Evolutionary conservation across 2,329 filamentous ascomycete genomes (phyloP).

Genomic region (Pseudomassariella vexata): DNA sequence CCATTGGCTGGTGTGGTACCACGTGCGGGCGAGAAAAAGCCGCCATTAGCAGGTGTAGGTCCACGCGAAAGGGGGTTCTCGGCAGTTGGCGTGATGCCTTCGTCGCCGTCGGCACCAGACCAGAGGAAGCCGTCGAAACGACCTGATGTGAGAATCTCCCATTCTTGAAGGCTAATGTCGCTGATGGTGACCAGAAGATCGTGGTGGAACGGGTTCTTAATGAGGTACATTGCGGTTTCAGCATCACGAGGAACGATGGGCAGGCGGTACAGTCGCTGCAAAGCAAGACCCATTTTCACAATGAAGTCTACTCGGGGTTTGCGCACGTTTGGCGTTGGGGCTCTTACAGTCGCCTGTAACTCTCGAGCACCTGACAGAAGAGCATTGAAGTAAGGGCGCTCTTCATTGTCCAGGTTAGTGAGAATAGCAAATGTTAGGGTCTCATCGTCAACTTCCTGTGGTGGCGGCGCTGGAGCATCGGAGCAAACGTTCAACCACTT

Average conservation of each 20-base stretch:
- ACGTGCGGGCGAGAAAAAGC: constrained; percentile 37
- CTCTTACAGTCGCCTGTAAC: constrained; percentile 50
- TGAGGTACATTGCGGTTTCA: constrained; percentile 77
- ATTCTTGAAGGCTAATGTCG: constrained; percentile 86
- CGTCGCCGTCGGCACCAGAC: constrained; percentile 74
- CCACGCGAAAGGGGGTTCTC: constrained; percentile 42
- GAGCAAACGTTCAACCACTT: constrained; percentile 81
- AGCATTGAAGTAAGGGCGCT: constrained; percentile 77
- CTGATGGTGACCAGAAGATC: constrained; percentile 81
- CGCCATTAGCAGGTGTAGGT: constrained; percentile 47
- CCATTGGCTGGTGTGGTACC: constrained; percentile 49
- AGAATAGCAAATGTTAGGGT: constrained; percentile 90
- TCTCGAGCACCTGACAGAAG: constrained; percentile 60
- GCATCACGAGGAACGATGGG: constrained; percentile 70
- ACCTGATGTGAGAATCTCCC: constrained; percentile 91
- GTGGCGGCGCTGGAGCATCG: constrained; percentile 66
- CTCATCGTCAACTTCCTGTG: constrained; percentile 89
- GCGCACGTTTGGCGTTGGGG: constrained; percentile 60
- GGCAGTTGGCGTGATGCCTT: constrained; percentile 29
- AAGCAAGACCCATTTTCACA: constrained; percentile 66
- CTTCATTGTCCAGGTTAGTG: constrained; percentile 71
- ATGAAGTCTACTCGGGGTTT: constrained; percentile 68
- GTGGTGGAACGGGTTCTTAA: constrained; percentile 77
- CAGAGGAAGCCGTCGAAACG: constrained; percentile 94
- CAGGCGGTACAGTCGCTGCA: constrained; percentile 82